Conservation (phyloP, 106 monocot species). For the Acorus gramineus region DNA sequence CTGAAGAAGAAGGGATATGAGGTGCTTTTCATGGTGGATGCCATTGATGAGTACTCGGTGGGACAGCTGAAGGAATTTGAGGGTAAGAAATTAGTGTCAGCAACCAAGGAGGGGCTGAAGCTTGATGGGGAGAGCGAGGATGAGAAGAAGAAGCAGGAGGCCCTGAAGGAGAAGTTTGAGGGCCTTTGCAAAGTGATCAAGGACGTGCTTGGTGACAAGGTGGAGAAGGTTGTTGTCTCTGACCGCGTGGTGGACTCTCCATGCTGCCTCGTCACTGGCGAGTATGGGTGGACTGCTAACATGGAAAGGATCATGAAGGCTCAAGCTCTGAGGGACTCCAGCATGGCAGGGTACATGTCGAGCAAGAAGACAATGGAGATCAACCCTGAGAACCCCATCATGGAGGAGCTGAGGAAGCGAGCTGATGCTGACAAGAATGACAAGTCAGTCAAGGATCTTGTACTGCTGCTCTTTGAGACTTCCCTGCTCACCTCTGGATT, state of each 20-base stretch:
- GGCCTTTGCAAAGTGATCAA: constrained; percentile 31
- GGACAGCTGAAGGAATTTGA: constrained; percentile 24
- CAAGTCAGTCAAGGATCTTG: constrained; percentile 29
- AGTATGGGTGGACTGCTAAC: too few relatives aligned
- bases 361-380: constrained; percentile 42
- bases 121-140: constrained; percentile 23
- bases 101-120: constrained; percentile 30
- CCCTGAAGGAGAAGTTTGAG: constrained; percentile 22
- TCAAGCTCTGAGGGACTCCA: constrained; percentile 4
- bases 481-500: constrained; percentile 29
- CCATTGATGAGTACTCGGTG: constrained; percentile 30
- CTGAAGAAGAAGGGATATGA: constrained; percentile 32
- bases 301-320: constrained; percentile 11
- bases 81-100: constrained; percentile 29
- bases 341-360: constrained; percentile 25
- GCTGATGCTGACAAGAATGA: constrained; percentile 32
- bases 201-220: constrained; percentile 29
- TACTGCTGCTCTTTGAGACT: constrained; percentile 20
- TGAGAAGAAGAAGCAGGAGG: constrained; percentile 26
- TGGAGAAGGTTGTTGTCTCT: constrained; percentile 20
- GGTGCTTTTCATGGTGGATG: constrained; percentile 32
- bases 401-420: constrained; percentile 27
- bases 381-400: constrained; percentile 34
- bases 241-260: background rate
- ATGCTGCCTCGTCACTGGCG: too few relatives aligned